Percentiles rank a stretch among this genome's conserved stretches.
Evolutionary conservation across 371 early-diverging fungal species (phyloP).

Genomic region (Rhizomucor pusillus): DNA sequence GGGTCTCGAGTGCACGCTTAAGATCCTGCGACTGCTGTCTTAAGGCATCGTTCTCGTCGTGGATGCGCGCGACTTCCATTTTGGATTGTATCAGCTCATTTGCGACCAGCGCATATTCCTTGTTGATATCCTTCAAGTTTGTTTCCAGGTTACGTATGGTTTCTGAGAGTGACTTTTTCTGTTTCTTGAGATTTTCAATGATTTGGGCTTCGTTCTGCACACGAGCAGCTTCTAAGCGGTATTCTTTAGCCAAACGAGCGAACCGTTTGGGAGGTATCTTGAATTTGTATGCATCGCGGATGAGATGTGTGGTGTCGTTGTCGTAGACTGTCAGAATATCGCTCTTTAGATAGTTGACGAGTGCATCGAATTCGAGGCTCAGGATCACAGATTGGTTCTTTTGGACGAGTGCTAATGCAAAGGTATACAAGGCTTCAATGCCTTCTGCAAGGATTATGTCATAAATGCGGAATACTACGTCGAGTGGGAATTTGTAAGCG

Average conservation of each 20-base stretch:
- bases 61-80: conserved; percentile 57
- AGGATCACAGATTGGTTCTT: conserved; percentile 75
- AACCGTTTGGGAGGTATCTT: conserved; percentile 67
- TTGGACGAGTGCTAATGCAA: conserved; percentile 84
- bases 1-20: conserved; percentile 51
- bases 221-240: conserved; percentile 60
- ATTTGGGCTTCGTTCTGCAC: conserved; percentile 67
- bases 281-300: conserved; percentile 79
- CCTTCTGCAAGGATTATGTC: conserved; percentile 94
- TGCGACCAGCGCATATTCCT: conserved; percentile 68
- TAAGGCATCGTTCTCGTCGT: conserved; percentile 62
- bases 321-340: conserved; percentile 71
- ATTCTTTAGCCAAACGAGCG: conserved; percentile 70
- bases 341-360: conserved; percentile 81
- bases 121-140: conserved; percentile 60
- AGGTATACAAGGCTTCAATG: conserved; percentile 75
- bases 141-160: conserved; percentile 59
- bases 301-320: conserved; percentile 58
- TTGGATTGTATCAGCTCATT: conserved; percentile 55
- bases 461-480: conserved; percentile 84
- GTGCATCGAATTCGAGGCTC: conserved; percentile 76
- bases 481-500: conserved; percentile 90
- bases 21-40: conserved; percentile 57
- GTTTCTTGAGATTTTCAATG: conserved; percentile 56
- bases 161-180: conserved; percentile 69